These are phyloP conservation scores for Globisporangium megalacanthum DNA, from an alignment of 352 stramenopile genomes.

Conservation along the genomic window DNA sequence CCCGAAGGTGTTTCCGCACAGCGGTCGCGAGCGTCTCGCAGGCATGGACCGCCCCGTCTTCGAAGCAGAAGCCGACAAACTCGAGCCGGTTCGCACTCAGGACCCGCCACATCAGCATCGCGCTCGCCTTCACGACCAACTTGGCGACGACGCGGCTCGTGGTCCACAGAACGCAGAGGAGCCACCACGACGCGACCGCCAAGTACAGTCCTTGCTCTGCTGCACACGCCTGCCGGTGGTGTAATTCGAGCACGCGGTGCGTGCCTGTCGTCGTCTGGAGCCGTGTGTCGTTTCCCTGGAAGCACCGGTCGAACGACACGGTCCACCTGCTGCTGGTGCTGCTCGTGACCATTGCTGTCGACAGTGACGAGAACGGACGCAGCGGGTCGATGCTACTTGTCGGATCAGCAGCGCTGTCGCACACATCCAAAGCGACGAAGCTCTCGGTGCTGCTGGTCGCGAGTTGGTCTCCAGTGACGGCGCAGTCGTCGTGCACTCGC, in stretches of 20 bases:
- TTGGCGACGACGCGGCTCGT: slow-evolving; percentile 35
- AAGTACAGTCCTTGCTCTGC: slow-evolving; percentile 62
- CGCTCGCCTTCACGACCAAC: slow-evolving; percentile 40
- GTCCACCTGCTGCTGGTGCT: background rate
- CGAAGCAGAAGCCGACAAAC: slow-evolving; percentile 48
- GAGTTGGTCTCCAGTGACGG: background rate
- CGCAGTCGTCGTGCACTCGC: slow-evolving; percentile 4
- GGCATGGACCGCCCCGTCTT: slow-evolving; percentile 36
- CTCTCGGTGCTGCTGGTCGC: background rate
- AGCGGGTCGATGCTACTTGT: background rate
- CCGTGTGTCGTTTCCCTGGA: background rate
- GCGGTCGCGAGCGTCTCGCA: slow-evolving; percentile 25
- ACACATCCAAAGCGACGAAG: background rate
- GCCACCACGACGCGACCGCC: slow-evolving; percentile 53
- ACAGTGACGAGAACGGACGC: background rate
- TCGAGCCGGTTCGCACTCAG: slow-evolving; percentile 47
- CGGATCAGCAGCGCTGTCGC: background rate
- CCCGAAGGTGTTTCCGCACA: slow-evolving; percentile 30
- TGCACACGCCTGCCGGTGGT: slow-evolving; percentile 38
- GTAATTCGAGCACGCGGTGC: slow-evolving; percentile 19
- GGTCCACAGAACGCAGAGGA: slow-evolving; percentile 39
- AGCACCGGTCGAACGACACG: slow-evolving; percentile 4
- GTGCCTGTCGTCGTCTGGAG: background rate
- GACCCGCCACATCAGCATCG: slow-evolving; percentile 50
- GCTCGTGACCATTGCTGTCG: background rate